A percentile compares a stretch with the other conserved stretches of the same genome.
Evolutionary conservation across 2,329 filamentous ascomycete genomes (phyloP).

Genomic region (Pseudogymnoascus pannorum): DNA sequence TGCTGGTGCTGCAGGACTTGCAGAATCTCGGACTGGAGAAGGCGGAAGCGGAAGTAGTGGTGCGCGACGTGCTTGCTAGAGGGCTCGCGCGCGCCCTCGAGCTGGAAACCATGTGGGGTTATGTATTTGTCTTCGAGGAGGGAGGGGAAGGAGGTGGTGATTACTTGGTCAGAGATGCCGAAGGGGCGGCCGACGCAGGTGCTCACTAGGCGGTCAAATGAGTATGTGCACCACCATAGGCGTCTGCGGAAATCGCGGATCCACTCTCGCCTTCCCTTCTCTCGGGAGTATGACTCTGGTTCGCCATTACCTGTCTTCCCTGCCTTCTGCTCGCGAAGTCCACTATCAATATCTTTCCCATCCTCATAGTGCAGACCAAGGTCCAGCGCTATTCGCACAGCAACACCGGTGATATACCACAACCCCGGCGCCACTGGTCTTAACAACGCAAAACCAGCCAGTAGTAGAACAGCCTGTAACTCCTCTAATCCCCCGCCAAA

Average conservation of each 20-base stretch:
- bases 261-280: constrained; percentile 69
- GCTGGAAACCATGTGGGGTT: constrained; percentile 66
- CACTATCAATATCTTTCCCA: constrained; percentile 56
- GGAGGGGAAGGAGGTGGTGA: constrained; percentile 92
- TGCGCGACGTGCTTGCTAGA: constrained; percentile 88
- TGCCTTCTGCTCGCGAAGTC: constrained; percentile 43
- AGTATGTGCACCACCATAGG: constrained; percentile 97
- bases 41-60: constrained; percentile 82
- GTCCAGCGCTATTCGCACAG: constrained; percentile 82
- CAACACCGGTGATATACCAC: constrained; percentile 96
- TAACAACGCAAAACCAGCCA: constrained; percentile 86
- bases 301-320: constrained; percentile 31
- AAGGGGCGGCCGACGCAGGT: constrained; percentile 90
- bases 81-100: constrained; percentile 49
- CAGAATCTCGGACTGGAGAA: constrained; percentile 89
- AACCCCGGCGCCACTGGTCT: constrained; percentile 86
- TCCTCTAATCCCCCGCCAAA: constrained; percentile 89
- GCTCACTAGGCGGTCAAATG: constrained; percentile 87
- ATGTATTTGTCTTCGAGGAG: constrained; percentile 83
- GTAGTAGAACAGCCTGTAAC: constrained; percentile 81
- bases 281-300: constrained; percentile 33
- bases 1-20: constrained; percentile 92
- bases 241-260: constrained; percentile 77
- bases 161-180: constrained; percentile 90
- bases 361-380: constrained; percentile 91